phyloP scores from a whole-genome alignment of 164 flowering plant species.

The Platanus orientalis region DNA sequence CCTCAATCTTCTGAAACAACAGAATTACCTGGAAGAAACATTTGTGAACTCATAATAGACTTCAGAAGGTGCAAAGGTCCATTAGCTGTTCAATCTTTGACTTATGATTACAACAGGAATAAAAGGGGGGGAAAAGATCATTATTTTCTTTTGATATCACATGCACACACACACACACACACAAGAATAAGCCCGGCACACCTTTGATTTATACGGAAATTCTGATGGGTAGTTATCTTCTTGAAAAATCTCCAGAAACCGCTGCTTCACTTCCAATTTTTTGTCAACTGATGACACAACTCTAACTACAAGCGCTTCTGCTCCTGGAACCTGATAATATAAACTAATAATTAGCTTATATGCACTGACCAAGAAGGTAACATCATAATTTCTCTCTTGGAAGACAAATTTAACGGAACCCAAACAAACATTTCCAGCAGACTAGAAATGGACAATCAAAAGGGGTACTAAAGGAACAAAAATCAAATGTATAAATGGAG shows the following conservation, averaged over 20 bases:
- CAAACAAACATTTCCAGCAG: neutral
- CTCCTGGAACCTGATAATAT: slow-evolving; percentile 73
- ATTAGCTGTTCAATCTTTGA: too few relatives aligned
- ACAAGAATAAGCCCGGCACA: slow-evolving; percentile 10
- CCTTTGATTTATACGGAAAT: slow-evolving; percentile 97
- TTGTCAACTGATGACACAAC: slow-evolving; percentile 99
- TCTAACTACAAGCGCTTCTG: slow-evolving; percentile 87
- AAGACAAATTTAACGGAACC: neutral
- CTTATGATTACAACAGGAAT: too few relatives aligned
- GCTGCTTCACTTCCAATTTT: slow-evolving; percentile 90
- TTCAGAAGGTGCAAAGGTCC: neutral
- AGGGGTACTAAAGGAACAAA: too few relatives aligned
- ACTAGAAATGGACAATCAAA: neutral
- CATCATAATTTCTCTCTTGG: neutral
- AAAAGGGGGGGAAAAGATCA: too few relatives aligned
- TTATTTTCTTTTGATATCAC: too few relatives aligned
- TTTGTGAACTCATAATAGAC: neutral
- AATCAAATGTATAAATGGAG: too few relatives aligned
- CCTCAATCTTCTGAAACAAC: slow-evolving; percentile 96
- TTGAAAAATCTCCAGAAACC: slow-evolving; percentile 88
- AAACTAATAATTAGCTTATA: slow-evolving; percentile 11
- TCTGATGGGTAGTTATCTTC: slow-evolving; percentile 91
- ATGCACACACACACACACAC: too few relatives aligned
- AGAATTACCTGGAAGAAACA: slow-evolving; percentile 62
- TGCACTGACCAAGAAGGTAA: neutral